Percentiles rank a stretch among this genome's conserved stretches.
Conservation (phyloP, 2,329 filamentous ascomycete genomes). For the Fusarium ramigenum region DNA sequence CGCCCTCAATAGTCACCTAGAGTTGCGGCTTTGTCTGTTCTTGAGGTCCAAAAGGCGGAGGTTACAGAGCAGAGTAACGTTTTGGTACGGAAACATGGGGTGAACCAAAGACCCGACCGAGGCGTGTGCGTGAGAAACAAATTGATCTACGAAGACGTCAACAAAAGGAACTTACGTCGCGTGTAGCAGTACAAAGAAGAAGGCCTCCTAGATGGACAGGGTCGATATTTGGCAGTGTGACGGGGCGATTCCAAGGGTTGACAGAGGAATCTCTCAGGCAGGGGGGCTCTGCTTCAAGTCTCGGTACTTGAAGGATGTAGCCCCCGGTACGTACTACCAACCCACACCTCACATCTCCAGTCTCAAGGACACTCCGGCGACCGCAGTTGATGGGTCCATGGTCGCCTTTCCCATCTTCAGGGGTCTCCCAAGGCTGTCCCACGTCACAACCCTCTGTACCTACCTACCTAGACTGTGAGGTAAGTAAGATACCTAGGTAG, state of each 20-base stretch:
- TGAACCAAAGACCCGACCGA: constrained; percentile 7
- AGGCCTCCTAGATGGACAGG: constrained; percentile 5
- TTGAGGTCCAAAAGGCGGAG: constrained; percentile 28
- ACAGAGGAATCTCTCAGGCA: not conserved
- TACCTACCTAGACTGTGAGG: not conserved
- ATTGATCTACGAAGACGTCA: constrained; percentile 16
- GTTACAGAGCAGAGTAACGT: constrained; percentile 20
- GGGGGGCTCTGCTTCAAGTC: constrained; percentile 6
- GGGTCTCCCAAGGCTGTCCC: constrained; percentile 27
- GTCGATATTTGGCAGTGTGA: not conserved
- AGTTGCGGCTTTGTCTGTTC: constrained; percentile 10
- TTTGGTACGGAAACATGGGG: constrained; percentile 17
- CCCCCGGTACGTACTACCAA: not conserved
- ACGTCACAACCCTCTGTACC: constrained; percentile 18
- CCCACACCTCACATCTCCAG: not conserved
- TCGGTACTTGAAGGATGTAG: not conserved
- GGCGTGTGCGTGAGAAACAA: constrained; percentile 23
- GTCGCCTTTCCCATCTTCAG: constrained; percentile 16
- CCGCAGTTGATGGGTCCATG: constrained; percentile 24
- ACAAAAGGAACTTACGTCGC: not conserved
- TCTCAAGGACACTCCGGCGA: constrained; percentile 10
- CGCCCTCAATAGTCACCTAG: not conserved
- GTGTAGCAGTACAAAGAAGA: constrained; percentile 11
- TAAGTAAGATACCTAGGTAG: not conserved
- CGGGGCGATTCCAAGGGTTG: constrained; percentile 2